Evolutionary conservation across 202 grass and related monocot species (phyloP), one percentile per base, ranked within the genome.

Genomic region (Musa balbisiana): DNA sequence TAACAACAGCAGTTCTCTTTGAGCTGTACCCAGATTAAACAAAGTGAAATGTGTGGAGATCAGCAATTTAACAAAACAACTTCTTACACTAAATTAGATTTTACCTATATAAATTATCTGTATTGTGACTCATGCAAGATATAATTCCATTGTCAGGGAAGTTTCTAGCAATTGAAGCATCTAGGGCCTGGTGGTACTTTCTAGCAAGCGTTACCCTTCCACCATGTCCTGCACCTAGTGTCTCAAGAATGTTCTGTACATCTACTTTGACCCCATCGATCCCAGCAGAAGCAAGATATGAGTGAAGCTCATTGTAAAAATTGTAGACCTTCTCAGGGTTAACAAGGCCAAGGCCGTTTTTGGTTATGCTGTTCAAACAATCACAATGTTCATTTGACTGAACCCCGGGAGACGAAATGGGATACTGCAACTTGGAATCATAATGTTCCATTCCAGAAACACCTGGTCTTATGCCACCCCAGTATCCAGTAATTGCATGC

Each of bases 51-150:
- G 19, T 52, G 17, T 58, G 52, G n/a, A 17, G 15, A 20, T 20
- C 49, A 33, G 64, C 1, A 49, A 65, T 8, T 67, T 25, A 56
- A 73, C 22, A 19, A 62, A 63, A 64, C 12, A n/a, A 2, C 55
- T 67, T 49, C 10, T 62, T 23, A 25, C 22, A 25, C 9, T 0
- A 33, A 9, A 22, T 58, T 56, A 74, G 0, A 62, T 1, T 2
- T 60, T 80, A 96, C 89, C 92, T 92, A 64, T 92, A 96, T 2
- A 96, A 76, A 71, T 76, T 92, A 24, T 96, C 92, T 14, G 92
- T 92, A 64, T 85, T 96, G 62, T 92, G 92, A 74, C 92, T 96
- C 92, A 96, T 96, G 81, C 92, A 96, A 9, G 85, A 92, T 87
- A 96, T 92, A 51, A 96, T 88, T n/a, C 83, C 80, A 27, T 96